These are phyloP conservation scores for Metarhizium sp. DNA, from an alignment of 2,329 filamentous ascomycete species.

Conservation along the genomic window DNA sequence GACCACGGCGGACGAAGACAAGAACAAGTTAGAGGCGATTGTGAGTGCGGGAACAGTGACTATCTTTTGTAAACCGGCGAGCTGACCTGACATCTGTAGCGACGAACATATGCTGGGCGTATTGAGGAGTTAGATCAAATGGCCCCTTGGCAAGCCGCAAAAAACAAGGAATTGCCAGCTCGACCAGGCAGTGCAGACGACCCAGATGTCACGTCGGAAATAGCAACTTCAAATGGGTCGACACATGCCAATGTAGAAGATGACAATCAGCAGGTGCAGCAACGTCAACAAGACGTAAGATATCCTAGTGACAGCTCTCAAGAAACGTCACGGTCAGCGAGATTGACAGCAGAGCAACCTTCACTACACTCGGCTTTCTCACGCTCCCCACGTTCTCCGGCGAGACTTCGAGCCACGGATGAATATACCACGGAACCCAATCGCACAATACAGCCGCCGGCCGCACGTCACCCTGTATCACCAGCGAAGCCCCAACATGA, in stretches of 20 bases:
- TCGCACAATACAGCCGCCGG: conserved; percentile 64
- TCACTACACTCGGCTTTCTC: conserved; percentile 46
- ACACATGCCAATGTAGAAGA: conserved; percentile 28
- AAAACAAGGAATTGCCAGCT: conserved; percentile 69
- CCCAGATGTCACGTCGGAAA: conserved; percentile 1
- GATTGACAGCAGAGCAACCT: conserved; percentile 7
- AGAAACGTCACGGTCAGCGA: conserved; percentile 13
- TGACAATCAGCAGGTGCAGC: conserved; percentile 8
- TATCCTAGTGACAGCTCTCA: conserved; percentile 13
- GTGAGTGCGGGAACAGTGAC: conserved; percentile 42
- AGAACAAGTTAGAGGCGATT: conserved; percentile 85
- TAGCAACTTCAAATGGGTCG: not conserved
- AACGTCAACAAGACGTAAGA: conserved; percentile 13
- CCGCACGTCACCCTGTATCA: conserved; percentile 51
- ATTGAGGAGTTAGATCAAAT: conserved; percentile 79
- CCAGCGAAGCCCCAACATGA: conserved; percentile 17
- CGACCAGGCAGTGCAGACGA: conserved; percentile 47
- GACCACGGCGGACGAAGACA: conserved; percentile 78
- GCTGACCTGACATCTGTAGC: conserved; percentile 34
- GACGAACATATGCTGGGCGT: conserved; percentile 80
- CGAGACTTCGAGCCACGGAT: conserved; percentile 18
- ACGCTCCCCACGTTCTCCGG: conserved; percentile 39
- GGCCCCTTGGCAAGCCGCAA: conserved; percentile 40
- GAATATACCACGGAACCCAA: conserved; percentile 35
- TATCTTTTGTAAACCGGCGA: not conserved